Percentiles rank a stretch among this genome's conserved stretches.
Evolutionary conservation across 768 basidiomycete genomes (phyloP).

Genomic region (Suillus hirtellus): DNA sequence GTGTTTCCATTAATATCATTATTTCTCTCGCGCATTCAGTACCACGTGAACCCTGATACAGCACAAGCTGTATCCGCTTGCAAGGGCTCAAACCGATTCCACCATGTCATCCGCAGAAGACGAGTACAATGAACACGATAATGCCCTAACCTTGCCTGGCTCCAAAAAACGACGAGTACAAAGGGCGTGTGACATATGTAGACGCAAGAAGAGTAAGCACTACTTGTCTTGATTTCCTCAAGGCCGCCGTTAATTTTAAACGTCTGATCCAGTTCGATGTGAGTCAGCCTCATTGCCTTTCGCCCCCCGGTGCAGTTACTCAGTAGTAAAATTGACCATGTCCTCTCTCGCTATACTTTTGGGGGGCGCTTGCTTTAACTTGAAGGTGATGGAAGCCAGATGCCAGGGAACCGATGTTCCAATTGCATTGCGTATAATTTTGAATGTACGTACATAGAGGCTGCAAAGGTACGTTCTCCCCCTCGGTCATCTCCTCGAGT

Average conservation of each 20-base stretch:
- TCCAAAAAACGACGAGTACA: slow-evolving; percentile 73
- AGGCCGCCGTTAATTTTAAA: slow-evolving; percentile 12
- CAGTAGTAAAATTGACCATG: slow-evolving; percentile 1
- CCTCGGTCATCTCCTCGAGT: background rate
- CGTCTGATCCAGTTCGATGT: slow-evolving; percentile 58
- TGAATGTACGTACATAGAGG: slow-evolving; percentile 56
- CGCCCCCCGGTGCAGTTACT: background rate
- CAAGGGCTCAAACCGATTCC: background rate
- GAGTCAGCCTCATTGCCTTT: slow-evolving; percentile 26
- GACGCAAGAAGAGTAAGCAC: slow-evolving; percentile 78
- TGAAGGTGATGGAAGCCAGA: slow-evolving; percentile 61
- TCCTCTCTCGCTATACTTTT: background rate
- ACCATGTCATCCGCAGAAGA: slow-evolving; percentile 69
- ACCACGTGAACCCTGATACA: background rate
- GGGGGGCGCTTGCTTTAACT: slow-evolving; percentile 2
- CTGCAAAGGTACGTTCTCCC: slow-evolving; percentile 45
- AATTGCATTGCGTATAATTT: slow-evolving; percentile 52
- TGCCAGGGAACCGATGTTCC: slow-evolving; percentile 53
- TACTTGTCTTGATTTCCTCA: slow-evolving; percentile 5
- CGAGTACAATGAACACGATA: slow-evolving; percentile 52
- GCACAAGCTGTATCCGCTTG: background rate
- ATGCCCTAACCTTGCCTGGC: slow-evolving; percentile 28
- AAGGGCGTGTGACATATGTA: slow-evolving; percentile 80
- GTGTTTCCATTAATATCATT: background rate
- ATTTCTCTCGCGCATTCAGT: background rate